These are phyloP conservation scores for Zopfia rhizophila DNA, from an alignment of 2,329 filamentous ascomycete genomes.

Conservation along the genomic window DNA sequence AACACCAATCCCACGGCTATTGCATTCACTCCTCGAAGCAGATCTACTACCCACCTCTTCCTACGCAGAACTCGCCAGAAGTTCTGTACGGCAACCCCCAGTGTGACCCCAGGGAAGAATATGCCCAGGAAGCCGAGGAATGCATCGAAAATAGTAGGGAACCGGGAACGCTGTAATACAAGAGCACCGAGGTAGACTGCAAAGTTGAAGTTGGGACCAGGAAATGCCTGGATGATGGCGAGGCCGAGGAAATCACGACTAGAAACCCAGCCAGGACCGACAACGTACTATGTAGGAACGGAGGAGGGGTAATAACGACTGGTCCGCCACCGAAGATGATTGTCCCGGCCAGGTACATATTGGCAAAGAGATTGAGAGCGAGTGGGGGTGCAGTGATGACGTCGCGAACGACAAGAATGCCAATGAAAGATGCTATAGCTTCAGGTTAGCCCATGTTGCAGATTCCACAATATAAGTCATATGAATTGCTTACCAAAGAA, in stretches of 20 bases:
- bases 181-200: constrained; percentile 56
- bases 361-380: constrained; percentile 72
- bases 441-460: too few relatives aligned
- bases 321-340: constrained; percentile 60
- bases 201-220: constrained; percentile 70
- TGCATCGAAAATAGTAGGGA: constrained; percentile 46
- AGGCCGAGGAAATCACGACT: constrained; percentile 77
- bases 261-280: constrained; percentile 75
- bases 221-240: constrained; percentile 76
- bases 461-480: too few relatives aligned
- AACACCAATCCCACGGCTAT: constrained; percentile 56
- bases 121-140: constrained; percentile 53
- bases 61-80: constrained; percentile 52
- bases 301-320: constrained; percentile 57
- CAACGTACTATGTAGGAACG: constrained; percentile 62
- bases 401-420: constrained; percentile 63
- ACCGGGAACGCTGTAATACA: constrained; percentile 37
- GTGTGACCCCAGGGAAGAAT: constrained; percentile 52
- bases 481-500: constrained; percentile 66
- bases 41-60: constrained; percentile 44
- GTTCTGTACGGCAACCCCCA: constrained; percentile 50
- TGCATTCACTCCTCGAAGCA: constrained; percentile 55
- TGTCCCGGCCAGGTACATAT: constrained; percentile 78
- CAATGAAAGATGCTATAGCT: constrained; percentile 62
- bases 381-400: constrained; percentile 55